Conservation (phyloP, 2,329 filamentous ascomycete species). For the Penicillium brevicompactum region DNA sequence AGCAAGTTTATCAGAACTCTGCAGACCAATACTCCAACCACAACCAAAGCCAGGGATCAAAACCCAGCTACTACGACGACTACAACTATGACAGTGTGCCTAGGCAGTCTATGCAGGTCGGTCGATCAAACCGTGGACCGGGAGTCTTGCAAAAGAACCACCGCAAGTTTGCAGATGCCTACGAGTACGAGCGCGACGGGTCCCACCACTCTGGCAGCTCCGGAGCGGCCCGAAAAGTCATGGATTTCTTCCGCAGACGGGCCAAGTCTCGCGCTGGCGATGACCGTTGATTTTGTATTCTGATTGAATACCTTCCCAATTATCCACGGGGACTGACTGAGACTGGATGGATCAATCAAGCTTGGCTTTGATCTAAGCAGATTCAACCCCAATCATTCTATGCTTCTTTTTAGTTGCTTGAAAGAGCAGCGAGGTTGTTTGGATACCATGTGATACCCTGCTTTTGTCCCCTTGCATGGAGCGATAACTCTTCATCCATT, state of each 20-base stretch:
- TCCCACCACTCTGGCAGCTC: conserved; percentile 78
- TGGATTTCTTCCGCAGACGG: conserved; percentile 95
- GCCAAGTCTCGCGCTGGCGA: conserved; percentile 69
- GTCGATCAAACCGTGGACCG: conserved; percentile 43
- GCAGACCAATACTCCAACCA: conserved; percentile 35
- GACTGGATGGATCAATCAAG: conserved; percentile 18
- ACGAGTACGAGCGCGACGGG: conserved; percentile 66
- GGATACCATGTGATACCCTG: conserved; percentile 45
- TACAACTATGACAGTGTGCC: conserved; percentile 46
- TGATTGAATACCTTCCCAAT: conserved; percentile 12
- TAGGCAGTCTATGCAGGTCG: conserved; percentile 46
- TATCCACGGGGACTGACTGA: neutral
- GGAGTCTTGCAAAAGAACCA: conserved; percentile 81
- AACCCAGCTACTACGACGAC: conserved; percentile 52
- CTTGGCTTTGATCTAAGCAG: conserved; percentile 17
- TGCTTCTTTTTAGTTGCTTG: conserved; percentile 21
- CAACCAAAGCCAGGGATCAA: conserved; percentile 36
- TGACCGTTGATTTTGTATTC: conserved; percentile 33
- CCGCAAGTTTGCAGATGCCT: conserved; percentile 82
- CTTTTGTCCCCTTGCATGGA: conserved; percentile 37
- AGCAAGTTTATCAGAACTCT: conserved; percentile 34
- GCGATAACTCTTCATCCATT: conserved; percentile 35
- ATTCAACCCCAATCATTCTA: conserved; percentile 14
- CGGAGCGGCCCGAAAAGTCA: conserved; percentile 85
- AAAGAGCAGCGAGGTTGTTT: conserved; percentile 40